A percentile compares a stretch with the other conserved stretches of the same genome.
phyloP scores from a whole-genome alignment of 352 stramenopile genomes.

The Globisporangium polare region DNA sequence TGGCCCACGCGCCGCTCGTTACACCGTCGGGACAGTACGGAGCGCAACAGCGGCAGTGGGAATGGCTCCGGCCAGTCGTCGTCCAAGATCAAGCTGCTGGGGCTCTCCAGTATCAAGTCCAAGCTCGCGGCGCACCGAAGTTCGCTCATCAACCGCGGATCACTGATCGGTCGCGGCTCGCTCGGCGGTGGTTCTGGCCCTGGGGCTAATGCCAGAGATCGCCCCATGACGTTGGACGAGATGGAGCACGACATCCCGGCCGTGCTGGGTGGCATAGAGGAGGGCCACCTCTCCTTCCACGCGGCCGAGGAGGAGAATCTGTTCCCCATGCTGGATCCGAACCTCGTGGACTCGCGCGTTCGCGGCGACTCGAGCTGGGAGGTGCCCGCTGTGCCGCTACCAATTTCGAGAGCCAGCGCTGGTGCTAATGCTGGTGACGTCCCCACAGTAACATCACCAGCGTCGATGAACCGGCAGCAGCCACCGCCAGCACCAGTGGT shows the following conservation, averaged over 20 bases:
- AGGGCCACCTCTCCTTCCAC: not conserved
- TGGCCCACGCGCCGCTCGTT: constrained; percentile 12
- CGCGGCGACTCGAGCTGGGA: constrained; percentile 41
- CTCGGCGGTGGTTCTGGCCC: constrained; percentile 9
- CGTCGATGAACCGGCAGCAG: not conserved
- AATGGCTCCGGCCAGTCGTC: not conserved
- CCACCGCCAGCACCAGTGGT: not conserved
- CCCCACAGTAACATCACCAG: not conserved
- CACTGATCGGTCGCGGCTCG: constrained; percentile 21
- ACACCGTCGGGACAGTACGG: constrained; percentile 4
- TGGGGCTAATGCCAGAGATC: constrained; percentile 12
- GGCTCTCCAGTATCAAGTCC: constrained; percentile 15
- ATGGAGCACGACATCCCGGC: constrained; percentile 10
- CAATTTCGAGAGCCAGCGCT: not conserved
- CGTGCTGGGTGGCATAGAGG: constrained; percentile 6
- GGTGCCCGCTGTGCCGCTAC: constrained; percentile 7
- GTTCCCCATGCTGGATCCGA: constrained; percentile 31
- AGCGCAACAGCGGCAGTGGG: not conserved
- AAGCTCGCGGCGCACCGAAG: constrained; percentile 9
- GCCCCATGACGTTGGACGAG: constrained; percentile 13
- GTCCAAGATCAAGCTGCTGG: constrained; percentile 13
- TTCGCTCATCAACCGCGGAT: constrained; percentile 10
- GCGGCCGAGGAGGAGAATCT: constrained; percentile 18
- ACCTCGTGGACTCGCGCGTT: constrained; percentile 24
- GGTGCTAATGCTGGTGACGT: not conserved